Percentiles rank a stretch among this genome's conserved stretches.
Evolutionary conservation across 139 green algal species (phyloP).

Genomic region (Chlorella sorokiniana): DNA sequence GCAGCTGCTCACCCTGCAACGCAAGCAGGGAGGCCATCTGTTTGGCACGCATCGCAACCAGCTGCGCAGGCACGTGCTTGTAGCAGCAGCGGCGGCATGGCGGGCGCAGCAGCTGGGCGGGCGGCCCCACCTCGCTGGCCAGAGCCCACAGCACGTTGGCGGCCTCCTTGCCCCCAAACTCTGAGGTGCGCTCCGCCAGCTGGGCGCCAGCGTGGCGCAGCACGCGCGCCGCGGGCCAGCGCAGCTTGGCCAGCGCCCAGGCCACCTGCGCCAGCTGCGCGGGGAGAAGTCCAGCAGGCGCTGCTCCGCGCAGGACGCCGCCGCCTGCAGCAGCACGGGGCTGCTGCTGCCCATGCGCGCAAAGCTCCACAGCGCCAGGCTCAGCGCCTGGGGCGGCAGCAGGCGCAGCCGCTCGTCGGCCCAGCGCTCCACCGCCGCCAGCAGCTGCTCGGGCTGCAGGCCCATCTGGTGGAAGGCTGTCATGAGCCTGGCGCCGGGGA

Average conservation of each 20-base stretch:
- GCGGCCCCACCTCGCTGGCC: conserved; percentile 13
- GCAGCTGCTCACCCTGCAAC: background rate
- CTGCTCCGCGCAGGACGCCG: conserved; percentile 14
- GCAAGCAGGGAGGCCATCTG: background rate
- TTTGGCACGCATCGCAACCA: background rate
- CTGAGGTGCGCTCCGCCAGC: conserved; percentile 1
- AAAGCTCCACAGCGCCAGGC: conserved; percentile 40
- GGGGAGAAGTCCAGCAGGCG: conserved; percentile 18
- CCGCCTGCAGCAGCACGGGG: conserved; percentile 28
- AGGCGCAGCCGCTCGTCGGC: conserved; percentile 27
- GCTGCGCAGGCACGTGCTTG: background rate
- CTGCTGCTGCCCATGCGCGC: conserved; percentile 34
- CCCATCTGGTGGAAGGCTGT: conserved; percentile 39
- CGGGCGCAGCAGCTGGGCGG: background rate
- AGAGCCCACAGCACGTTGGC: conserved; percentile 49
- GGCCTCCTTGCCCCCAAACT: conserved; percentile 30
- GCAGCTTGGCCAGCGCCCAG: conserved; percentile 48
- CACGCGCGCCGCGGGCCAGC: conserved; percentile 15
- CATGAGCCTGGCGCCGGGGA: conserved; percentile 12
- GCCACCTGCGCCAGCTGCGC: conserved; percentile 28
- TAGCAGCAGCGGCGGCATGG: background rate
- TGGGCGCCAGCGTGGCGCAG: conserved; percentile 14
- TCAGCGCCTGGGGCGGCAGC: conserved; percentile 31
- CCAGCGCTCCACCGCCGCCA: conserved; percentile 40
- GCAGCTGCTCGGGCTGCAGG: conserved; percentile 32